Base-by-base conservation (phyloP, 768 basidiomycete species). In the Hygrophorus pudorinus region DNA sequence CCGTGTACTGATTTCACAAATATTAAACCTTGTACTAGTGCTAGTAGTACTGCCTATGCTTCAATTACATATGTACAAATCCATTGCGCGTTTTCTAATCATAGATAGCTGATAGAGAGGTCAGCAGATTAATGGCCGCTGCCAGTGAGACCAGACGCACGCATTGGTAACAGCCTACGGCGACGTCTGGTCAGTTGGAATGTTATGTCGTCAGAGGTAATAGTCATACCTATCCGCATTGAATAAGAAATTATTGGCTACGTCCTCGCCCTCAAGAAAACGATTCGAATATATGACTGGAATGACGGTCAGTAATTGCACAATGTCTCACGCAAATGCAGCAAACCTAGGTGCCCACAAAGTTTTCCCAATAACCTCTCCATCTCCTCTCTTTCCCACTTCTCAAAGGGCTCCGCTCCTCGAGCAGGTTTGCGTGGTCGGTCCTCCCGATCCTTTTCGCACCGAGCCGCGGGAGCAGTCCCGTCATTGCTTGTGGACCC, bases 231-330 rank as follows among this genome's bases (percentile, higher is more conserved):
- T 72, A 56, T 94, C 92, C 21, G 88, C 77, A 56, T 86, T 88
- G 65, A 94, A 94, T 48, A 96, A 64, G 67, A 96, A 94, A 59
- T 98, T 97, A 51, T 93, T 84, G 5, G 85, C 81, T 1, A 78
- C 70, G 57, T 94, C 90, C 63, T 97, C 93, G n/a, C 78, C 85
- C 61, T 97, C 93, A 48, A 98, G 56, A 66, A 97, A 97, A 9
- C 80, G 78, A 12, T 71, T 85, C 2, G 93, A 81, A 63, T 86
- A 86, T 9, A 88, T 44, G 31, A 97, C 93, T 94, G 52, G 2
- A 44, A 29, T 28, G 12, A 47, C 8, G 50, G 30, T 44, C 41
- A 51, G 48, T 6, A 20, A 39, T 40, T 4, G 20, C 2, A 10
- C 24, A 17, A 18, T 12, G 13, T 14, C 13, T 39, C 38, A 5